These are phyloP conservation scores for Cyberlindnera xylosilytica DNA, from an alignment of 805 yeast species.

Conservation along the genomic window DNA sequence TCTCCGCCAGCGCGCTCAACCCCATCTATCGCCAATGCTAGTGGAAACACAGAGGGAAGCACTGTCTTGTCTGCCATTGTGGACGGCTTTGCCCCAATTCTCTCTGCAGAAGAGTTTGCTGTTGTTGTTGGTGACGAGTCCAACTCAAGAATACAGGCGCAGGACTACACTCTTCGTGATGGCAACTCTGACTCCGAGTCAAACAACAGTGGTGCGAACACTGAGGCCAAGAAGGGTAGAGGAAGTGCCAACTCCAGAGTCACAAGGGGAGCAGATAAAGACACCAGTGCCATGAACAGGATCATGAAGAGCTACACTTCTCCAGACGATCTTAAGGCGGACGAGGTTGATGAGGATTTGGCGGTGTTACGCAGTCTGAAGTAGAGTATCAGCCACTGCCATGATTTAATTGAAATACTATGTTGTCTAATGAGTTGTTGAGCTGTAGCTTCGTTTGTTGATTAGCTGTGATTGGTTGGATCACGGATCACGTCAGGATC, in stretches of 20 bases:
- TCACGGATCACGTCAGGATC: too few relatives aligned
- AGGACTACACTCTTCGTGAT: conserved; percentile 2
- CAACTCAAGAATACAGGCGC: not conserved
- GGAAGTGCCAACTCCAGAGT: conserved; percentile 8
- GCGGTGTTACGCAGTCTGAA: conserved; percentile 11
- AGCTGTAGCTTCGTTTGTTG: too few relatives aligned
- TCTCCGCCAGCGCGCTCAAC: not conserved
- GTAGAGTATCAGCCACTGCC: too few relatives aligned
- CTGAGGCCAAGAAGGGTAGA: conserved; percentile 6
- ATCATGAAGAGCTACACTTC: conserved; percentile 28
- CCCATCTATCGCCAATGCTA: too few relatives aligned
- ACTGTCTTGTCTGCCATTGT: conserved; percentile 17
- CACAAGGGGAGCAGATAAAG: conserved; percentile 7
- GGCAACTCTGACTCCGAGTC: conserved; percentile 11
- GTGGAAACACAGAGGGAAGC: not conserved
- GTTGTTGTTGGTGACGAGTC: conserved; percentile 7
- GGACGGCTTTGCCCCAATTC: conserved; percentile 32
- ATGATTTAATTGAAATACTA: too few relatives aligned
- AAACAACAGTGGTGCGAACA: conserved; percentile 2
- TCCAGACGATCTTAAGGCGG: conserved; percentile 27
- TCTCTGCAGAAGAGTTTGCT: conserved; percentile 32
- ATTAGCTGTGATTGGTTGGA: too few relatives aligned
- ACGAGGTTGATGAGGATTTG: conserved; percentile 30
- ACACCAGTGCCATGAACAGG: conserved; percentile 20
- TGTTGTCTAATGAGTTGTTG: too few relatives aligned